Base-by-base conservation (phyloP, 805 yeast genomes). In the Zygosaccharomyces lentus region DNA sequence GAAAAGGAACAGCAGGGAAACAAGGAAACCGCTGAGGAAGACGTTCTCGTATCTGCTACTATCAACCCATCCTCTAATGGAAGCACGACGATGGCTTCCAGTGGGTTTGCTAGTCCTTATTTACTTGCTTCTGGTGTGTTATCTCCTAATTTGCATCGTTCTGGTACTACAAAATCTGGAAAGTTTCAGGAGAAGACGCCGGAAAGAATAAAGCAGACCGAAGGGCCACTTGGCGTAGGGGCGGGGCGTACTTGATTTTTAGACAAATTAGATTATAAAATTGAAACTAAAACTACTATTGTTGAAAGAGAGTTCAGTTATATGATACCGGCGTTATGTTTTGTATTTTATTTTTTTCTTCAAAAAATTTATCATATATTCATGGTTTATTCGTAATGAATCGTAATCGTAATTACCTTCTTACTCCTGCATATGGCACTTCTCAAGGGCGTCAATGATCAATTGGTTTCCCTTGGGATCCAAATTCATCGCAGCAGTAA, bases 391-490 rank as follows among this genome's bases (percentile, higher is more conserved):
- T 29, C 39, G 45, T 37, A 34, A 23, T 29, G 24, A 24, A 23
- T 38, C 44, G 51, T 48, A 48, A 44, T 37, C 31, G 39, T 43
- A 39, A n/a, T 25, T 34, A 12, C 36, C 31, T 25, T 9, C 17
- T 45, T 48, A 61, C 25, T 61, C 67, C 39, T 59, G 60, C 41
- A 50, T 45, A 37, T 63, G 67, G 46, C 67, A 61, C 41, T 61
- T 71, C 57, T 87, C 96, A 68, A 90, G 73, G 0, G 96, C 95
- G 48, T 87, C 95, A 51, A 86, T 76, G 13, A 90, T 86, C 46
- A 89, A 70, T 61, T 87, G 95, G 40, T 84, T 80, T 0, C 96
- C 96, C 61, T 89, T 88, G 6, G 98, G 97, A 65, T 91, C 98
- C 52, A 91, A 72, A 58, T 87, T 87, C 67, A 88, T 72, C 0